Evolutionary conservation across 2,329 filamentous ascomycete genomes (phyloP).

Genomic region (Thermomyces lanuginosus): DNA sequence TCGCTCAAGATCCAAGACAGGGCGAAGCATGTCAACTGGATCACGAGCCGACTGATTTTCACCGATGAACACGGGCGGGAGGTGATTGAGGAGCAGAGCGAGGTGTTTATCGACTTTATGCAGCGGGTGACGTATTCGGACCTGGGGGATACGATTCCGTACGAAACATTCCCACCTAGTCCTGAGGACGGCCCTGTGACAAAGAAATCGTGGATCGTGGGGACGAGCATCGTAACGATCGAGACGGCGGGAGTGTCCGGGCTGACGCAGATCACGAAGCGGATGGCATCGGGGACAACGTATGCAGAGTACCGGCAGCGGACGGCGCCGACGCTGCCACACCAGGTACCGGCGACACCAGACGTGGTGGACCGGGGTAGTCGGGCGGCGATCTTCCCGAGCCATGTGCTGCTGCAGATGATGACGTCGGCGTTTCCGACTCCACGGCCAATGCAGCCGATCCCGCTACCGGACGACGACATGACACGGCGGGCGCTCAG

Average conservation of each 20-base stretch:
- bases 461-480: constrained; percentile 60
- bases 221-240: constrained; percentile 36
- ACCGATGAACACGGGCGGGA: constrained; percentile 59
- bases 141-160: constrained; percentile 48
- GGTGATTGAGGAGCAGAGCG: constrained; percentile 74
- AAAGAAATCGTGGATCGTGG: constrained; percentile 35
- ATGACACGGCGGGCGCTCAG: constrained; percentile 57
- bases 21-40: constrained; percentile 72
- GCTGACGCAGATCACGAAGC: constrained; percentile 34
- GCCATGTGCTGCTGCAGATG: constrained; percentile 31
- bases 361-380: constrained; percentile 24
- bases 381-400: constrained; percentile 28
- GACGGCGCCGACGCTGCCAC: constrained; percentile 29
- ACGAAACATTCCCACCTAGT: constrained; percentile 25
- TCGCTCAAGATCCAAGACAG: constrained; percentile 73
- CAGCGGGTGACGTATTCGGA: constrained; percentile 75
- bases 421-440: constrained; percentile 28
- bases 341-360: constrained; percentile 27
- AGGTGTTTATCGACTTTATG: constrained; percentile 91
- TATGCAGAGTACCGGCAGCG: constrained; percentile 33
- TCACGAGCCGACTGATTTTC: constrained; percentile 67
- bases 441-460: constrained; percentile 44
- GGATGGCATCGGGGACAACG: constrained; percentile 35
- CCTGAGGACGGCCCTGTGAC: constrained; percentile 26
- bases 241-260: constrained; percentile 33